Percentiles rank a stretch among this genome's conserved stretches.
Conservation (phyloP, 2,329 filamentous ascomycete species). For the Acephala macrosclerotiorum region DNA sequence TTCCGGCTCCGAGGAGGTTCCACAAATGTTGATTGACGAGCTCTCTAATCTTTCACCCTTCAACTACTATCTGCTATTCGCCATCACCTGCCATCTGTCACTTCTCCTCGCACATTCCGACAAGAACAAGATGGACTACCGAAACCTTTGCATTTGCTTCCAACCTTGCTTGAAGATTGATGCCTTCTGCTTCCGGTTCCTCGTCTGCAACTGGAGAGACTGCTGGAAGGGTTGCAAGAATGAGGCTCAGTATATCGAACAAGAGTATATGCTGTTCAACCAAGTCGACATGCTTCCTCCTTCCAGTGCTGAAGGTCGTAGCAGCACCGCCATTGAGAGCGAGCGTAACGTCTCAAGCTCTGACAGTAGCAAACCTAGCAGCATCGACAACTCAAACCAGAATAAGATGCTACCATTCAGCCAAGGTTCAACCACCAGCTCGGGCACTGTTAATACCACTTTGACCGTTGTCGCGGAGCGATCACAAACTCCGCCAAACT, state of each 20-base stretch:
- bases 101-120: constrained; percentile 89
- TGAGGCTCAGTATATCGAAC: constrained; percentile 79
- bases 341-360: constrained; percentile 70
- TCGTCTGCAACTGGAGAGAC: constrained; percentile 94
- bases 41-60: constrained; percentile 94
- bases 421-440: constrained; percentile 49
- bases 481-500: constrained; percentile 31
- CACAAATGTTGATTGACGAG: constrained; percentile 87
- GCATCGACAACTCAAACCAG: constrained; percentile 35
- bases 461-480: constrained; percentile 38
- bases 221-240: constrained; percentile 98
- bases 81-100: constrained; percentile 95
- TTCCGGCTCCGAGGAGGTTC: constrained; percentile 78
- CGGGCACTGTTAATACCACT: constrained; percentile 43
- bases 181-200: constrained; percentile 91
- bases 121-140: constrained; percentile 98
- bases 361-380: constrained; percentile 62
- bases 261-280: constrained; percentile 69
- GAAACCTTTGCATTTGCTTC: constrained; percentile 95
- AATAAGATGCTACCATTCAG: constrained; percentile 54
- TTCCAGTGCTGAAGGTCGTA: constrained; percentile 39
- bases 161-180: constrained; percentile 98
- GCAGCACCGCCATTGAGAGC: constrained; percentile 44
- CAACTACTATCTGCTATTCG: constrained; percentile 97
- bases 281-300: constrained; percentile 66